Conservation (phyloP, 108 stramenopile genomes). For the Cyclotella kingstonii region DNA sequence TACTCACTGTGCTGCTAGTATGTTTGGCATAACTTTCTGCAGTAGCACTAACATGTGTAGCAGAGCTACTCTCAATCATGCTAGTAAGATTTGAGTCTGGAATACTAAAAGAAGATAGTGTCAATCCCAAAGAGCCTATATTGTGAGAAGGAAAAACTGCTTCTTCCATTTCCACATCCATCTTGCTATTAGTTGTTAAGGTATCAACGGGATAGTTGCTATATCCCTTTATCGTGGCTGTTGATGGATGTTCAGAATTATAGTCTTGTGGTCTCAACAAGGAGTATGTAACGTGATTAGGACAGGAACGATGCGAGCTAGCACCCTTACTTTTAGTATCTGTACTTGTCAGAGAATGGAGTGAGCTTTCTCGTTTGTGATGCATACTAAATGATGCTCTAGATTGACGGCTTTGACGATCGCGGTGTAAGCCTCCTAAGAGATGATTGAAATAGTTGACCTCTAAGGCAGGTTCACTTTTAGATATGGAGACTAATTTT, state of each 20-base stretch:
- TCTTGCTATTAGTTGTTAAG: neutral
- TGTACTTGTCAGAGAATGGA: slow-evolving; percentile 13
- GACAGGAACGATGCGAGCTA: slow-evolving; percentile 10
- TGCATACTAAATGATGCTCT: neutral
- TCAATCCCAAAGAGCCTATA: too few species aligned
- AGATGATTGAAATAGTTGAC: slow-evolving; percentile 3
- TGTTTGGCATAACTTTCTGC: too few species aligned
- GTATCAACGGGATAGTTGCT: neutral
- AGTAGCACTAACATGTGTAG: neutral
- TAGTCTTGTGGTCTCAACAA: neutral
- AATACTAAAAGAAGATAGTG: too few species aligned
- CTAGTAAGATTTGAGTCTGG: too few species aligned
- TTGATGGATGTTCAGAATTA: neutral
- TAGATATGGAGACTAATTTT: too few species aligned
- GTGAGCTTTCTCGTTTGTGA: slow-evolving; percentile 5
- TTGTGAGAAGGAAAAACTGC: neutral
- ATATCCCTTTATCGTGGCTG: neutral
- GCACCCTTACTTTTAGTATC: neutral
- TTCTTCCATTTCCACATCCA: slow-evolving; percentile 18
- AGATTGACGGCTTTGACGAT: slow-evolving; percentile 9
- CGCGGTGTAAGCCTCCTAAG: slow-evolving; percentile 5
- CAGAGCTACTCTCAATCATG: neutral
- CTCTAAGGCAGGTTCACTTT: too few species aligned
- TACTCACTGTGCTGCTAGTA: too few species aligned
- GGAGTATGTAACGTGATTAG: neutral